Conservation (phyloP, 257 asterid genomes). For the Oldenlandia corymbosa region DNA sequence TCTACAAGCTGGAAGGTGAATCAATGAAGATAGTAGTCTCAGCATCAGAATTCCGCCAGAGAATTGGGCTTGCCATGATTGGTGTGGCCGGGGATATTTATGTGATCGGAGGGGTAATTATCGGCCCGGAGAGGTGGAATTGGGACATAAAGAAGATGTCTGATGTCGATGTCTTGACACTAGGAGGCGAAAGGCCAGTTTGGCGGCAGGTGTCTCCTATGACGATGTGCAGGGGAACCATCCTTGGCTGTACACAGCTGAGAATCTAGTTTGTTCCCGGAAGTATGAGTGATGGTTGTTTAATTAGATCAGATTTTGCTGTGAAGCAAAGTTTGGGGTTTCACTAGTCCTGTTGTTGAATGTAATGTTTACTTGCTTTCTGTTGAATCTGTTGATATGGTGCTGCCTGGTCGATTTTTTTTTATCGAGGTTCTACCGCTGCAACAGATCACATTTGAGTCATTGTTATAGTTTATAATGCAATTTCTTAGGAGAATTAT, state of each 20-base stretch:
- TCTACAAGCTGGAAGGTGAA: constrained; percentile 72
- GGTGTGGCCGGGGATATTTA: constrained; percentile 82
- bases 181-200: constrained; percentile 63
- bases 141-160: constrained; percentile 70
- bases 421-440: constrained; percentile 6
- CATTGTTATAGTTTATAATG: constrained; percentile 13
- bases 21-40: constrained; percentile 49
- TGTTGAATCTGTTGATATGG: constrained; percentile 3
- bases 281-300: constrained; percentile 12
- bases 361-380: constrained; percentile 7
- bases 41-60: constrained; percentile 73
- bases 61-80: constrained; percentile 81
- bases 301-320: constrained; percentile 9
- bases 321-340: constrained; percentile 4
- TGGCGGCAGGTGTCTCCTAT: constrained; percentile 92
- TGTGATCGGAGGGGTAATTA: constrained; percentile 85
- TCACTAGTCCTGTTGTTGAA: background rate
- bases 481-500: constrained; percentile 12
- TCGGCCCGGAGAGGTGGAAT: constrained; percentile 78
- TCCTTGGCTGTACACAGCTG: constrained; percentile 83
- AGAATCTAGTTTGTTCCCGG: constrained; percentile 44
- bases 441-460: constrained; percentile 11
- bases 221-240: constrained; percentile 80
- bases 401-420: constrained; percentile 8
- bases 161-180: constrained; percentile 69